A percentile compares a stretch with the other conserved stretches of the same genome.
Evolutionary conservation across 805 yeast genomes (phyloP).

Genomic region (Candida silvatica): DNA sequence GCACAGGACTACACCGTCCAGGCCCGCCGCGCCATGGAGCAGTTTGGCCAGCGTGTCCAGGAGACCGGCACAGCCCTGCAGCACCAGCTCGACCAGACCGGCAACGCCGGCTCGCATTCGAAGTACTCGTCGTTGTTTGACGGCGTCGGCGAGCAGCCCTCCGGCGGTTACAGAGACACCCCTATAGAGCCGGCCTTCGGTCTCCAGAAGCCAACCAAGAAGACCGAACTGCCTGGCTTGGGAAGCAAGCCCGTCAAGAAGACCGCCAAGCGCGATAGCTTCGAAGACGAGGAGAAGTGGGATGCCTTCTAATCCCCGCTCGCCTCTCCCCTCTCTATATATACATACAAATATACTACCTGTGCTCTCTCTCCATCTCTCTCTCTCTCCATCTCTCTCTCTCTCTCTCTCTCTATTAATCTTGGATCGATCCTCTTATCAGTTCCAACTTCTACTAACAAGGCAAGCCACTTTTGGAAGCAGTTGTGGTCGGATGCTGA

Average conservation of each 20-base stretch:
- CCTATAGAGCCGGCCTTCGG: conserved; percentile 63
- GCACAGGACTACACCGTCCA: conserved; percentile 74
- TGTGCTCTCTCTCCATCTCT: too few species aligned
- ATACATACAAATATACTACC: too few species aligned
- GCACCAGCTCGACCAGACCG: conserved; percentile 35
- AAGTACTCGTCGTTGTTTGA: conserved; percentile 50
- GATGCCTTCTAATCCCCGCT: conserved; percentile 41
- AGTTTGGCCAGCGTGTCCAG: conserved; percentile 90
- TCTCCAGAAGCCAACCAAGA: conserved; percentile 42
- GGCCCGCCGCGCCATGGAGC: conserved; percentile 89
- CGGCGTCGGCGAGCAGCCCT: conserved; percentile 34
- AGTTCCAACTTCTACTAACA: too few species aligned
- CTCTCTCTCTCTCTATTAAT: too few species aligned
- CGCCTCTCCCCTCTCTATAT: too few species aligned
- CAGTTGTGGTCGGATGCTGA: too few species aligned
- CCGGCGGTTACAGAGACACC: conserved; percentile 33
- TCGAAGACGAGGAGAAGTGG: conserved; percentile 51
- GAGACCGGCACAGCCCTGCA: conserved; percentile 76
- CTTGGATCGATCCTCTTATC: too few species aligned
- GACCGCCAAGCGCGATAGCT: conserved; percentile 27
- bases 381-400: too few species aligned
- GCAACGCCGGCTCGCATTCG: conserved; percentile 33
- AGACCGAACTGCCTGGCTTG: conserved; percentile 48
- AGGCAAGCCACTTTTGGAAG: too few species aligned
- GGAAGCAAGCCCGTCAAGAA: conserved; percentile 18